A percentile compares a stretch with the other conserved stretches of the same genome.
Conservation (phyloP, 192 early-diverging fungal species). For the Spizellomyces sp. region DNA sequence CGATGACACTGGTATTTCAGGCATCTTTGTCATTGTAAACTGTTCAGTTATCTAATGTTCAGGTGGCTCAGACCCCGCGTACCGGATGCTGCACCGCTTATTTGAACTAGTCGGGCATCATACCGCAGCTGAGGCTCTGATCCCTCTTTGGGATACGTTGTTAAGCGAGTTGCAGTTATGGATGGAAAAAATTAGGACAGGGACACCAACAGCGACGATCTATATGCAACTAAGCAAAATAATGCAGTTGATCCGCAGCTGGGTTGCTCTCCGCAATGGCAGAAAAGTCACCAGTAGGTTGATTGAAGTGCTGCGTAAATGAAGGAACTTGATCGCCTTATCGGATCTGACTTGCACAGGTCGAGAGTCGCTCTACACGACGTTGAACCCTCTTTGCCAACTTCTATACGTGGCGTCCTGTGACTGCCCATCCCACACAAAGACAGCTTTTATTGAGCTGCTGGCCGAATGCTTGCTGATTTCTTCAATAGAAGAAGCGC, state of each 20-base stretch:
- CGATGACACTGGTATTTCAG: background rate
- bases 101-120: slow-evolving; percentile 42
- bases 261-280: slow-evolving; percentile 31
- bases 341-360: too few relatives aligned
- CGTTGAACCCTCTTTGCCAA: too few relatives aligned
- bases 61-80: slow-evolving; percentile 24
- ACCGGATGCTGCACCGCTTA: slow-evolving; percentile 33
- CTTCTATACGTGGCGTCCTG: too few relatives aligned
- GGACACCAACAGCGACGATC: background rate
- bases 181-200: too few relatives aligned
- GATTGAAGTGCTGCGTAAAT: too few relatives aligned
- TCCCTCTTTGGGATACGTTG: slow-evolving; percentile 40
- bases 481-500: slow-evolving; percentile 41
- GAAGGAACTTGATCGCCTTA: too few relatives aligned
- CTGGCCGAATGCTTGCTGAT: too few relatives aligned
- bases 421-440: too few relatives aligned
- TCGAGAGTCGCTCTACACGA: too few relatives aligned
- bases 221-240: slow-evolving; percentile 4
- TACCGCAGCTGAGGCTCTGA: slow-evolving; percentile 26
- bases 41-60: background rate
- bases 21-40: too few relatives aligned
- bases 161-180: background rate
- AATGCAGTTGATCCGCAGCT: slow-evolving; percentile 6
- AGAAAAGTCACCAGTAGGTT: background rate
- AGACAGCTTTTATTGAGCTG: too few relatives aligned